Evolutionary conservation across 2,329 filamentous ascomycete species (phyloP), one percentile per base, ranked within the genome.

Genomic region (Zymoseptoria pseudotritici): DNA sequence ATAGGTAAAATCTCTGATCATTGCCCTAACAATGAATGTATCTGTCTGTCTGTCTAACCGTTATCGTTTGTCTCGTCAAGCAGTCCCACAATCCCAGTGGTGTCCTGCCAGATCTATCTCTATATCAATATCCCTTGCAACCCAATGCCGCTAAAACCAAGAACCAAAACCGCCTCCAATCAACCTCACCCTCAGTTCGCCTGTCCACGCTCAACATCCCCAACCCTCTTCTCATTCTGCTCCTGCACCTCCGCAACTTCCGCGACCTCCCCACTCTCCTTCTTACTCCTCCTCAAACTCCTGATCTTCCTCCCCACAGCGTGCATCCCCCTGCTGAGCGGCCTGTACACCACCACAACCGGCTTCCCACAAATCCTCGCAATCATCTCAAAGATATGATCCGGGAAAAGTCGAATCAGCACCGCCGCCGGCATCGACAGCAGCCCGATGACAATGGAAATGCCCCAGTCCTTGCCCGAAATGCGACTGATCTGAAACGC

Each of bases 391-490:
- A 89, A 71, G 19, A 86, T 76, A 53, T 81, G 79, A 72, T 97
- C 92, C 0, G 94, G 94, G 58, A 97, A 82, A 26, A 90, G 79
- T 52, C 94, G 89, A 60, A 97, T 87, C 29, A 90, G 77, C 21
- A 93, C 80, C 61, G 90, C 94, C 60, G 96, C 81, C 0, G 91
- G 90, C 22, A 97, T 84, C 21, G 92, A 96, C 17, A 95, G 75
- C 65, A 88, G 79, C 29, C 92, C 91, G 42, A 96, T 83, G 31
- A 93, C 80, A 58, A 99, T 83, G 3, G 91, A 95, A 66, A 93
- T 88, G 4, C 80, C 91, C 93, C 93, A 97, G 72, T 96, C 87
- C 17, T 82, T 77, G 17, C 83, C 83, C 19, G 85, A 86, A 65
- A 97, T 80, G 0, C 79, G 76, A 1, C 80, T 80, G 63, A 95